Conservation (phyloP, 306 rosid genomes). For the Rosa multiflora region DNA sequence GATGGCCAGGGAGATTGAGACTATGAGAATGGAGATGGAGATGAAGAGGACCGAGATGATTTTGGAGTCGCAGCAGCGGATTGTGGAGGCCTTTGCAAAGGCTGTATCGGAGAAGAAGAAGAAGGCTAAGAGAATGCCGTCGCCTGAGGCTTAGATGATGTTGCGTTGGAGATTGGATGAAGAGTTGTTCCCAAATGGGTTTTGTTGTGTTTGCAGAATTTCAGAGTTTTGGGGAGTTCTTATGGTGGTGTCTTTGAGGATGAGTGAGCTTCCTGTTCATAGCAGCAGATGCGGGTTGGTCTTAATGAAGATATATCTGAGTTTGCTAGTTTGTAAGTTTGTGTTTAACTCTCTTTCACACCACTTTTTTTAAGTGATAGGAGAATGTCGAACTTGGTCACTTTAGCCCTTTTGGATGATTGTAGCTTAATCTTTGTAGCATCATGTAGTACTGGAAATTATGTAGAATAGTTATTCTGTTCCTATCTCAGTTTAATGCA, state of each 20-base stretch:
- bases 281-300: neutral
- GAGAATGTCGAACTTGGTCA: slow-evolving; percentile 17
- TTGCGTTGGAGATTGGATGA: neutral
- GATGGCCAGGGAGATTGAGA: slow-evolving; percentile 88
- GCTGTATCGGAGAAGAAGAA: slow-evolving; percentile 78
- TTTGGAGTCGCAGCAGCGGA: slow-evolving; percentile 81
- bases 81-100: slow-evolving; percentile 85
- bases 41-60: slow-evolving; percentile 95
- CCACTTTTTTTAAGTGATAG: slow-evolving; percentile 21
- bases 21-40: slow-evolving; percentile 95
- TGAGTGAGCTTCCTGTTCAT: neutral
- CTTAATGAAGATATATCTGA: neutral
- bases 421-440: slow-evolving; percentile 13
- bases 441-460: neutral
- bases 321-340: slow-evolving; percentile 10
- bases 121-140: slow-evolving; percentile 54
- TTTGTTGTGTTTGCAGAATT: neutral
- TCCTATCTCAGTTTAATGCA: neutral
- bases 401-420: slow-evolving; percentile 9
- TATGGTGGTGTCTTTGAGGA: neutral
- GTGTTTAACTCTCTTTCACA: neutral
- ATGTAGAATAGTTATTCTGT: slow-evolving; percentile 10
- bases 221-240: neutral
- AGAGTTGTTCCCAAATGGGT: neutral
- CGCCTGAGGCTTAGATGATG: slow-evolving; percentile 49